Base-by-base conservation (phyloP, 2,329 filamentous ascomycete genomes). In the Lasiodiplodia gonubiensis region DNA sequence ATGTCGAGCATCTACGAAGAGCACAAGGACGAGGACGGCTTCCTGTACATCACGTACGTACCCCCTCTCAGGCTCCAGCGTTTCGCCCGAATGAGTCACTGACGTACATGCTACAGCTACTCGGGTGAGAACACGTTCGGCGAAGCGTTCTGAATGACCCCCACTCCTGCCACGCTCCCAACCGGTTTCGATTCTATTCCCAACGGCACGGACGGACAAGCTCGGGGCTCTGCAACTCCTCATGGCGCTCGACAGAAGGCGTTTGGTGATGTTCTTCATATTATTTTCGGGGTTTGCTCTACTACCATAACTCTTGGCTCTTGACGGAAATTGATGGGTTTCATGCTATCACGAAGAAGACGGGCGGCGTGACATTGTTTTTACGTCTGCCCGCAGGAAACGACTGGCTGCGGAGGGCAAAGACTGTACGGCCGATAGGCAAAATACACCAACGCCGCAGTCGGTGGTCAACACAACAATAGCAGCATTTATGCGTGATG, bases 1-100 rank as follows among this genome's bases (percentile, higher is more conserved):
- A 99, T 99, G 95, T 97, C 93, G 86, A 96, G 92, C 81, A 98
- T 99, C 84, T 99, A 99, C 81, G 95, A 99, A 82, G 94, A 98
- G 83, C 95, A 99, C 89, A 98, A 99, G 86, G 88, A 89, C 75
- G 88, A 90, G 80, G 88, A 89, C 76, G 93, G 92, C 61, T 97
- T 98, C 86, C 87, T 99, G 69, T 99, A 99, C 86, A 99, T 99
- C 84, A 98, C 94, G 86, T 92, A 89, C 68, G 87, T 84, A 33
- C 35, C 10, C 35, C 42, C 35, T 46, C 18, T 1, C 6, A 46
- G 42, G 52, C 33, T 35, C 27, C 37, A 33, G 55, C 46, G 12
- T 42, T 46, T 11, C 39, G 18, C 21, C 42, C 21, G 39, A n/a
- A 59, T 59, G 55, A 60, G 52, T 30, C 54, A 57, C 25, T 25